A percentile compares a stretch with the other conserved stretches of the same genome.
These are phyloP conservation scores for Zygosaccharomyces sapae DNA, from an alignment of 1,139 yeast species.

Conservation along the genomic window DNA sequence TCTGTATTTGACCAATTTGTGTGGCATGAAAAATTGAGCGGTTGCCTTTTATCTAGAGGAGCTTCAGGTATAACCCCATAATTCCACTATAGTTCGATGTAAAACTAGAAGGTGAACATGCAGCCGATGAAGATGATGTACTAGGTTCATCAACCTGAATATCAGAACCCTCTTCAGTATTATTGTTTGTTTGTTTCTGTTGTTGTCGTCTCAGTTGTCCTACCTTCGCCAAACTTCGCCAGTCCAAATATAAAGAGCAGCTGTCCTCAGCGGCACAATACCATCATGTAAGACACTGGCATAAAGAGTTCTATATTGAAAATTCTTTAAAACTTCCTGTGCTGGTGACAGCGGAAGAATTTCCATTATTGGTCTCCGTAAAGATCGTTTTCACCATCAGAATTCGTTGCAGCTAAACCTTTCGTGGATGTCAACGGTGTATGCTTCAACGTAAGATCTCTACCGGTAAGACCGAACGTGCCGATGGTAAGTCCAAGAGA, in stretches of 20 bases:
- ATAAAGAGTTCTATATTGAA: constrained; percentile 50
- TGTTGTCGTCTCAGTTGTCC: constrained; percentile 42
- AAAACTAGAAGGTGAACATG: constrained; percentile 1
- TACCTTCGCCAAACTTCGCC: constrained; percentile 56
- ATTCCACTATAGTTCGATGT: neutral
- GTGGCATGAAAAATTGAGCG: constrained; percentile 28
- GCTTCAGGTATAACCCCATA: constrained; percentile 40
- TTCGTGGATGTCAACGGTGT: constrained; percentile 32
- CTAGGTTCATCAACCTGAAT: constrained; percentile 11
- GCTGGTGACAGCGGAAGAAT: constrained; percentile 53
- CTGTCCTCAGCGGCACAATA: constrained; percentile 57
- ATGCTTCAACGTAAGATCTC: constrained; percentile 50
- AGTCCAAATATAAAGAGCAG: constrained; percentile 53
- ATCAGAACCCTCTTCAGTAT: too few species aligned
- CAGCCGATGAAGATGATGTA: constrained; percentile 12
- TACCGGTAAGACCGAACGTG: constrained; percentile 59
- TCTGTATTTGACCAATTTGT: constrained; percentile 28
- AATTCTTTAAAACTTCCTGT: constrained; percentile 45
- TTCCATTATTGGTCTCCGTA: constrained; percentile 47
- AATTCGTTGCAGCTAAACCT: constrained; percentile 15
- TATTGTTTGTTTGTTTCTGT: too few species aligned
- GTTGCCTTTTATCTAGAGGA: constrained; percentile 28
- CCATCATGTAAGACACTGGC: constrained; percentile 60
- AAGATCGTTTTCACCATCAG: constrained; percentile 11
- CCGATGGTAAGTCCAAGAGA: constrained; percentile 60